Base-by-base conservation (phyloP, 1,284 basidiomycete species). In the Naganishia cerealis region DNA sequence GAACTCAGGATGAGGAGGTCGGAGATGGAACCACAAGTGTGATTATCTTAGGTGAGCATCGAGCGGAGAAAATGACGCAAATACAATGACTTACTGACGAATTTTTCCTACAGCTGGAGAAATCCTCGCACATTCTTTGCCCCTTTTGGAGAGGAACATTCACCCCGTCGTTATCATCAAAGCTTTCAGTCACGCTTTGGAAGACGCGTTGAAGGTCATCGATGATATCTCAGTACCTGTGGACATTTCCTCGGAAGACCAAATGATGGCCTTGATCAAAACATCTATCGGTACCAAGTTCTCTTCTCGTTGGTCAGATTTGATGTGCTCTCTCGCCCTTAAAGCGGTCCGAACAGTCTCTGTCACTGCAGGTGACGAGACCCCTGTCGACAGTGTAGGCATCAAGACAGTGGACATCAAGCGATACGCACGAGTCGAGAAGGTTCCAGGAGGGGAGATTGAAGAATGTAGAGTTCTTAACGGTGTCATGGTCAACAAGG, bases 221-320 rank as follows among this genome's bases (percentile, higher is more conserved):
- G 86, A 92, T 68, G 84, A 84, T 63, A 91, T 98, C 75, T 94
- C 93, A 8, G 83, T 92, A 68, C 93, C 93, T 38, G 95, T 99
- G 76, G 87, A 99, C 82, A 88, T 89, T 21, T 85, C 86, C 54
- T 87, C 90, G 75, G 94, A 99, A 73, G 85, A 86, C 33, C 89
- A 94, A 75, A 99, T 99, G 95, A 87, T 98, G 50, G 86, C 91
- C 4, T 87, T 99, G 75, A 98, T 99, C 86, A 97, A 97, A 83
- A 96, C 92, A 0, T 95, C 93, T 57, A 97, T 99, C 81, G 95
- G 95, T n/a, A 99, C 96, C 68, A 99, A 99, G 81, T 98, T 99
- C 76, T 92, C 94, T 73, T 88, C 88, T 48, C 87, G 95, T 58
- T 99, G 95, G 95, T 91, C 91, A 0, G 93, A 96, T 75, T 88